Base-by-base conservation (phyloP, 768 basidiomycete species). In the Termitomyces sp. region DNA sequence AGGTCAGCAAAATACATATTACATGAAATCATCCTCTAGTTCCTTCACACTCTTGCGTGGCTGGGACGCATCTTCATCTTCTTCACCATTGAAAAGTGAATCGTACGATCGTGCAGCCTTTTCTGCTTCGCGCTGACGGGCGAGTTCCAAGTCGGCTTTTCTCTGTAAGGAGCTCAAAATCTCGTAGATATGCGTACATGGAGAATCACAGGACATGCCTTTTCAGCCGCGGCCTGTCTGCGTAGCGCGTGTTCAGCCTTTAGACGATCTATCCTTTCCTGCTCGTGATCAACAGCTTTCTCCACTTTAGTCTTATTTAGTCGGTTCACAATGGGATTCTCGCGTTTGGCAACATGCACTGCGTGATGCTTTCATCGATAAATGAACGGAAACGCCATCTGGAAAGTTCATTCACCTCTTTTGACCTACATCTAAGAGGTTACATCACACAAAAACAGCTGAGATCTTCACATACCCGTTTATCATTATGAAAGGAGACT, bases 401-500 rank as follows among this genome's bases (percentile, higher is more conserved):
- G 47, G 7, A 38, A 19, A 26, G 44, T 35, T 30, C 3, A 41
- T 21, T 63, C 66, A 91, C 92, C 79, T 72, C 91, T 78, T 74
- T 91, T 94, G 50, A 95, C 91, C 88, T 91, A 54, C 23, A 23
- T 10, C 35, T 48, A 53, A 37, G 44, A 44, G 23, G 11, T 30
- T 10, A 28, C 5, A n/a, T 38, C 33, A 21, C 33, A 10, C 11
- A 4, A 38, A 30, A 30, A 47, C 23, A 40, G 17, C 11, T 31
- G 41, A 44, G 14, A 26, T 19, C 3, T 31, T 15, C 35, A 61
- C 78, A 40, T 60, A 93, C 93, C 72, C 78, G 79, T 67, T 96
- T 94, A 66, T 97, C 93, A 55, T 77, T 89, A 62, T 98, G 91
- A 69, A 99, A 98, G 0, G 93, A 90, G 0, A 99, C 97, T 65